phyloP scores from a whole-genome alignment of 176 grass and related monocot genomes.

The Microstegium vimineum region DNA sequence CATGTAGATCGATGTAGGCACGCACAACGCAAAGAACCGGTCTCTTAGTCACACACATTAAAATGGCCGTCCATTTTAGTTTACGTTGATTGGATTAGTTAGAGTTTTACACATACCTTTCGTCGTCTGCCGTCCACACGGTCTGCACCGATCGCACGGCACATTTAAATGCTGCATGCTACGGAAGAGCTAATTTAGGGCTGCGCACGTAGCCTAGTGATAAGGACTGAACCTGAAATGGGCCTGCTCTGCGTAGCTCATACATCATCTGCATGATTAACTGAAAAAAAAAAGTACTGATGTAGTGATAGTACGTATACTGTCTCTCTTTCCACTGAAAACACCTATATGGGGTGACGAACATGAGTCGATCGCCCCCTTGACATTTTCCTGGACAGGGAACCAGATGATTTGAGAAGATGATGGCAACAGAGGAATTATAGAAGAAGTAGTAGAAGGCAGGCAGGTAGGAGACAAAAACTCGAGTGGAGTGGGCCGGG shows the following conservation, averaged over 20 bases:
- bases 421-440: slow-evolving; percentile 22
- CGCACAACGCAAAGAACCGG: background rate
- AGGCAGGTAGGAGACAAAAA: slow-evolving; percentile 20
- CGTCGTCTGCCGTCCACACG: slow-evolving; percentile 2
- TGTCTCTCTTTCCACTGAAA: background rate
- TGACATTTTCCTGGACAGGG: background rate
- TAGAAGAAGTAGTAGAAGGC: background rate
- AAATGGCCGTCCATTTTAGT: slow-evolving; percentile 30
- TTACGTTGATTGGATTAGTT: background rate
- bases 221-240: background rate
- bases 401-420: background rate
- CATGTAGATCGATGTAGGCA: background rate
- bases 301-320: background rate
- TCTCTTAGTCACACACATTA: background rate
- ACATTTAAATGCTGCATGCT: background rate
- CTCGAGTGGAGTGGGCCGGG: background rate
- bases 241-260: background rate
- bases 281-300: background rate
- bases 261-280: background rate
- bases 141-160: background rate
- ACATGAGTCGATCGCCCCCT: background rate
- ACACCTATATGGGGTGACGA: background rate
- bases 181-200: background rate
- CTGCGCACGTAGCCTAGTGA: background rate
- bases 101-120: background rate